A percentile compares a stretch with the other conserved stretches of the same genome.
These are phyloP conservation scores for Phtheirospermum japonicum DNA, from an alignment of 257 asterid genomes.

Conservation along the genomic window DNA sequence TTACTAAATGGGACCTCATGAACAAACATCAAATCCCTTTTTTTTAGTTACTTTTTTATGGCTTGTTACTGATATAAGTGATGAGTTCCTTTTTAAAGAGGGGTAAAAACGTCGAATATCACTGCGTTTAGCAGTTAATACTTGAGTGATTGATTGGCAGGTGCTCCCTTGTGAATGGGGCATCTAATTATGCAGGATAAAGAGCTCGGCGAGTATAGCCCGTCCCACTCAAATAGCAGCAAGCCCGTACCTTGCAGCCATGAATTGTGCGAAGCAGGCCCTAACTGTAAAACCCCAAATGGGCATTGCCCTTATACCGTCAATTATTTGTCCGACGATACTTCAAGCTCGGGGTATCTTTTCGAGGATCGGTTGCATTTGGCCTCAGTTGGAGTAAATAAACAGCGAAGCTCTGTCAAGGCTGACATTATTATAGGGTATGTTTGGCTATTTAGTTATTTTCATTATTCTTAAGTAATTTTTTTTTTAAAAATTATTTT, in stretches of 20 bases:
- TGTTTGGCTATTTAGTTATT: constrained; percentile 6
- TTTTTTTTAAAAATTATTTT: not conserved
- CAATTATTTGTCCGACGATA: constrained; percentile 49
- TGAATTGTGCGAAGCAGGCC: constrained; percentile 50
- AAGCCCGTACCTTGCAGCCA: constrained; percentile 65
- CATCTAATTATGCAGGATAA: constrained; percentile 82
- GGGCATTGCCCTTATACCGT: constrained; percentile 68
- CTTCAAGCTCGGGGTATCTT: constrained; percentile 76
- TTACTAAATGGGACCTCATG: not conserved
- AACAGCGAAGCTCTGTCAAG: constrained; percentile 37
- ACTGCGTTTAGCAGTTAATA: constrained; percentile 53
- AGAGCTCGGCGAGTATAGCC: constrained; percentile 66
- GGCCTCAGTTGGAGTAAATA: constrained; percentile 40
- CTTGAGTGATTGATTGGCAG: constrained; percentile 75
- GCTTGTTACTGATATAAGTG: not conserved
- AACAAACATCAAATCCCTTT: not conserved
- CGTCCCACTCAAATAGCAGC: constrained; percentile 68
- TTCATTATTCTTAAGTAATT: not conserved
- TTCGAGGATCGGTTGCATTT: constrained; percentile 71
- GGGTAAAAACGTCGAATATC: not conserved
- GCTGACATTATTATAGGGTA: constrained; percentile 71
- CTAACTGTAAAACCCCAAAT: constrained; percentile 48
- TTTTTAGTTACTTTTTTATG: not conserved
- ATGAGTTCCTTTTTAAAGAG: not conserved
- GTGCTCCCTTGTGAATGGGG: constrained; percentile 76